Evolutionary conservation across 163 green algal species (phyloP).

Genomic region (Chlamydomonas reinhardtii): DNA sequence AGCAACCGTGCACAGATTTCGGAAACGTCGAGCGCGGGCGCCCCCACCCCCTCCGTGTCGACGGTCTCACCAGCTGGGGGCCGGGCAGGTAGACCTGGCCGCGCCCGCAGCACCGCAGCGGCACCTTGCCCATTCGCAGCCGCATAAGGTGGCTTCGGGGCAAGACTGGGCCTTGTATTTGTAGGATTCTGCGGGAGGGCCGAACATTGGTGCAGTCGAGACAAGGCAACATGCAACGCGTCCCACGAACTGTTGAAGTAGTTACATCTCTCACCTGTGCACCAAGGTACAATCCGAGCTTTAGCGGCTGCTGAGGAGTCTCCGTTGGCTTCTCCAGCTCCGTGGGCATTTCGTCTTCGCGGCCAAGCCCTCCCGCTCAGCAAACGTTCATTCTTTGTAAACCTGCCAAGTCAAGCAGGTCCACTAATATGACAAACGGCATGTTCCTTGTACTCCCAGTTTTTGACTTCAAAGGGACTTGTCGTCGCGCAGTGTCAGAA

Average conservation of each 20-base stretch:
- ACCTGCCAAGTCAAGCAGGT: too few relatives aligned
- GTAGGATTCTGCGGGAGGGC: neutral
- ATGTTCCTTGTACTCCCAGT: too few relatives aligned
- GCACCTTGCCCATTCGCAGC: neutral
- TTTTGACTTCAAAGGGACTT: too few relatives aligned
- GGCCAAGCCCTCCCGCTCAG: too few relatives aligned
- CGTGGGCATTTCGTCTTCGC: too few relatives aligned
- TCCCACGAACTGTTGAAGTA: neutral
- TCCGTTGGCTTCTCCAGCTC: neutral
- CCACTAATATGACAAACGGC: too few relatives aligned
- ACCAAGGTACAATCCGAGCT: slow-evolving; percentile 45
- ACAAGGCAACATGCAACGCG: neutral
- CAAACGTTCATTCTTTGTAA: too few relatives aligned
- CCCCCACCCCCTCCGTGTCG: too few relatives aligned
- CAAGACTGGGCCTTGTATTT: neutral
- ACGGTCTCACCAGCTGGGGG: neutral
- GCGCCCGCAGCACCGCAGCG: neutral
- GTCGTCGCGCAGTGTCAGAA: too few relatives aligned
- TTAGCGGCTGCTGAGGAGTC: slow-evolving; percentile 1
- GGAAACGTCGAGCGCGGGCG: too few relatives aligned
- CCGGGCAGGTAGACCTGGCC: neutral
- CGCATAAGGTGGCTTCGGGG: slow-evolving; percentile 11
- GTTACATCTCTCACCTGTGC: slow-evolving; percentile 18
- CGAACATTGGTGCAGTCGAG: neutral
- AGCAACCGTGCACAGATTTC: too few relatives aligned